These are phyloP conservation scores for Ammopiptanthus mongolicus DNA, from an alignment of 306 rosid species.

Conservation along the genomic window DNA sequence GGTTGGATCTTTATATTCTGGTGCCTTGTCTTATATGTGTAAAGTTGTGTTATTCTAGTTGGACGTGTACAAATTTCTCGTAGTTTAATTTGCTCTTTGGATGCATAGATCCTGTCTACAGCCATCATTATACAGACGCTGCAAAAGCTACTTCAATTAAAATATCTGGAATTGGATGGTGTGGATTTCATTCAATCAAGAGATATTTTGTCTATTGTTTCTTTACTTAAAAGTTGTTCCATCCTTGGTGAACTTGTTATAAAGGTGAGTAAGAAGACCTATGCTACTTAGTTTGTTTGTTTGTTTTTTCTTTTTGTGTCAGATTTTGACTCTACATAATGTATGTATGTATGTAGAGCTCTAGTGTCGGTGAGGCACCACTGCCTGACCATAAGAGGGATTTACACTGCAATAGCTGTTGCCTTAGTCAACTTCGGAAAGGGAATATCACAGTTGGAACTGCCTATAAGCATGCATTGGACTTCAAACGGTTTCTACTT, in stretches of 20 bases:
- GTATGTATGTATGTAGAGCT: neutral
- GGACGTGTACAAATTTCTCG: neutral
- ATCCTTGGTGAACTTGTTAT: constrained; percentile 1
- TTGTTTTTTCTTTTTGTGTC: neutral
- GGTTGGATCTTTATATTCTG: neutral
- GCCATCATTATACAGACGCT: neutral
- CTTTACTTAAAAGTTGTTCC: constrained; percentile 16
- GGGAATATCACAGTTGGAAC: neutral
- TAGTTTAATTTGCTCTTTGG: neutral
- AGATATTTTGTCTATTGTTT: neutral
- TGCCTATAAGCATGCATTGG: neutral
- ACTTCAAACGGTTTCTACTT: neutral
- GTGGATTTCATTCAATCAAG: neutral
- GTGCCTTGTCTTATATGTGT: too few relatives aligned
- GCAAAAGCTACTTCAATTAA: neutral
- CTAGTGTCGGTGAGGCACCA: neutral
- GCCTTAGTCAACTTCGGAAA: neutral
- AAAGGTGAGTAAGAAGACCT: neutral
- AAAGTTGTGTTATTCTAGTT: neutral
- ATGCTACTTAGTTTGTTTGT: neutral
- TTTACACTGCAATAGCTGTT: neutral
- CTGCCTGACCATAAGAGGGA: neutral
- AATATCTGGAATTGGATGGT: neutral
- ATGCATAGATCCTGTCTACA: neutral
- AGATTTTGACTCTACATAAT: neutral